A percentile compares a stretch with the other conserved stretches of the same genome.
Evolutionary conservation across 2,329 filamentous ascomycete genomes (phyloP).

Genomic region (Verticillium nubilum): DNA sequence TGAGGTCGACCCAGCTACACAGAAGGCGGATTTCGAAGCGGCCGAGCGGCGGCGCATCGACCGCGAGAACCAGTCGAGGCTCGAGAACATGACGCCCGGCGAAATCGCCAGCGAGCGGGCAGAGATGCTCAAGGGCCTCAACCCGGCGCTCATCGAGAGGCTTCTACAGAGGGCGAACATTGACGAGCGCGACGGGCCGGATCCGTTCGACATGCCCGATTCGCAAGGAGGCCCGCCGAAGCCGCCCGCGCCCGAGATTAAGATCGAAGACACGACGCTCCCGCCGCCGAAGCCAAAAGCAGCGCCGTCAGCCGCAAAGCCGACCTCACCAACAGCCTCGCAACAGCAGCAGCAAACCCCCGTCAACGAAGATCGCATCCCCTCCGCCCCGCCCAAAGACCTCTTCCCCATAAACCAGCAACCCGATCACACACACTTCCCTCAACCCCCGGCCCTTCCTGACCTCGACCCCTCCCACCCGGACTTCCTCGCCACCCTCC

Average conservation of each 20-base stretch:
- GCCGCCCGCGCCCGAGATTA: conserved; percentile 23
- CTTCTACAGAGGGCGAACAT: conserved; percentile 73
- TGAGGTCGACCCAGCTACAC: conserved; percentile 7
- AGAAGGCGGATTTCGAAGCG: conserved; percentile 27
- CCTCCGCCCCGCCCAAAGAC: conserved; percentile 33
- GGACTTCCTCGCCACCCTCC: conserved; percentile 77
- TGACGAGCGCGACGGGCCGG: conserved; percentile 49
- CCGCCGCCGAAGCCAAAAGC: conserved; percentile 14
- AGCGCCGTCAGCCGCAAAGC: conserved; percentile 4
- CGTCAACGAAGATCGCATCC: conserved; percentile 35
- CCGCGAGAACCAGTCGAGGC: conserved; percentile 68
- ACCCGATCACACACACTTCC: conserved; percentile 53
- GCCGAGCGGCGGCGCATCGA: conserved; percentile 71
- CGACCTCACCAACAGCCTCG: not conserved
- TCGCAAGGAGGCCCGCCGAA: conserved; percentile 2
- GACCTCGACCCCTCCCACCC: conserved; percentile 80
- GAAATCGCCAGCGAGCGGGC: conserved; percentile 77
- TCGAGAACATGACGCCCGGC: conserved; percentile 72
- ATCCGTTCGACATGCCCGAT: conserved; percentile 33
- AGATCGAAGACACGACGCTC: conserved; percentile 24
- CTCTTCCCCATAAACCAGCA: conserved; percentile 35
- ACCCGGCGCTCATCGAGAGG: conserved; percentile 69
- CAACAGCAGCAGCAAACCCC: conserved; percentile 8
- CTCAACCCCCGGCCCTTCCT: conserved; percentile 46
- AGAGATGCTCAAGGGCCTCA: conserved; percentile 74